Conservation (phyloP, 371 early-diverging fungal genomes). For the Blakeslea trispora region DNA sequence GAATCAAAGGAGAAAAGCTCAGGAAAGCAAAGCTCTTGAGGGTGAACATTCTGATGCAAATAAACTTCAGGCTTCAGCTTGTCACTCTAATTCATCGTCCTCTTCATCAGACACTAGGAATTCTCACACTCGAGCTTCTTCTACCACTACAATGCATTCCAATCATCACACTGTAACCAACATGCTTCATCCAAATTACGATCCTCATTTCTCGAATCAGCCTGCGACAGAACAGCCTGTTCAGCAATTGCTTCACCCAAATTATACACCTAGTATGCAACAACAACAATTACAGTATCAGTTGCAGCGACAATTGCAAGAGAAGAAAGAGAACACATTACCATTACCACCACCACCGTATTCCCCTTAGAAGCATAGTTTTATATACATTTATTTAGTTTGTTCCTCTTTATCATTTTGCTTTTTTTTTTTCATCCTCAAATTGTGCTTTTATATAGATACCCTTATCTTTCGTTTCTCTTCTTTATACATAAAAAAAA, state of each 20-base stretch:
- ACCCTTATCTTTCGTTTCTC: not conserved
- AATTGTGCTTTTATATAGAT: not conserved
- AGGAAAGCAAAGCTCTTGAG: not conserved
- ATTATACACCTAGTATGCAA: slow-evolving; percentile 19
- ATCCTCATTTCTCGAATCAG: slow-evolving; percentile 1
- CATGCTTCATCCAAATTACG: slow-evolving; percentile 14
- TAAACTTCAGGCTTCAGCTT: too few relatives aligned
- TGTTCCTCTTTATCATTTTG: not conserved
- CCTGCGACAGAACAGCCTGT: not conserved
- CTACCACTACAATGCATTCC: not conserved
- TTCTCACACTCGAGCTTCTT: slow-evolving; percentile 9
- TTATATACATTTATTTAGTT: not conserved
- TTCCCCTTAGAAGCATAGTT: slow-evolving; percentile 12
- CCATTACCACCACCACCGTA: slow-evolving; percentile 22
- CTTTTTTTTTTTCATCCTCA: not conserved
- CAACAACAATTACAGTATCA: slow-evolving; percentile 22
- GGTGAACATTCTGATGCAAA: too few relatives aligned
- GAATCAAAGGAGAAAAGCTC: not conserved
- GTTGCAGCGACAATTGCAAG: slow-evolving; percentile 14
- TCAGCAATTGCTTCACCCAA: not conserved
- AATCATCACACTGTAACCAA: slow-evolving; percentile 2
- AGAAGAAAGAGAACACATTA: not conserved
- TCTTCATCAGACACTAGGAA: not conserved
- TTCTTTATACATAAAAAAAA: slow-evolving; percentile 1
- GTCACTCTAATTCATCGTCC: too few relatives aligned